Evolutionary conservation across 139 green algal species (phyloP).

Genomic region (Chlamydomonas incerta): DNA sequence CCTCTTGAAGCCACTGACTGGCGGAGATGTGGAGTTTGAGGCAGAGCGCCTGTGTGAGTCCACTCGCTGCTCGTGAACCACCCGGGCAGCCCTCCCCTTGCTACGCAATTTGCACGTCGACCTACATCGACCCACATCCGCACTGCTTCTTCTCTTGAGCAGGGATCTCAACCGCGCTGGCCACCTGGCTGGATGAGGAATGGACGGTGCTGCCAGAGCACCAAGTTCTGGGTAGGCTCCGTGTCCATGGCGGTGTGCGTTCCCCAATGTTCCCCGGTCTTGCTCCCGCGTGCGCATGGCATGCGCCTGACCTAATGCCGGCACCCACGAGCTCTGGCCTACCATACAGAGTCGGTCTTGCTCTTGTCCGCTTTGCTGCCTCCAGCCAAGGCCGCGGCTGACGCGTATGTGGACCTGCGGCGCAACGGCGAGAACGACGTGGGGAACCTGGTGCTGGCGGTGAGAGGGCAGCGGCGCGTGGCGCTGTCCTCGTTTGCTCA

Average conservation of each 20-base stretch:
- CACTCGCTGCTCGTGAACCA: too few species aligned
- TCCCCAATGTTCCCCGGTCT: too few species aligned
- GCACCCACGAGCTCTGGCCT: too few species aligned
- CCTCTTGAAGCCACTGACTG: neutral
- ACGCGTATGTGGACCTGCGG: slow-evolving; percentile 23
- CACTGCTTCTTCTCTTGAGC: neutral
- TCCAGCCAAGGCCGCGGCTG: slow-evolving; percentile 23
- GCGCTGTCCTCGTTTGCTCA: too few species aligned
- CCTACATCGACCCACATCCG: neutral
- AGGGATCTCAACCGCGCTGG: slow-evolving; percentile 27
- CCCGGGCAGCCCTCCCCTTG: neutral
- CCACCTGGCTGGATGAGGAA: slow-evolving; percentile 46
- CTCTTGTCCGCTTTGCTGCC: too few species aligned
- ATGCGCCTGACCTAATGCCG: too few species aligned
- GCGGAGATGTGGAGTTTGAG: neutral
- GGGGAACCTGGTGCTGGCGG: slow-evolving; percentile 14
- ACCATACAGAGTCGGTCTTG: too few species aligned
- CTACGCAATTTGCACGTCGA: neutral
- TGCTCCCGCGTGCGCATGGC: too few species aligned
- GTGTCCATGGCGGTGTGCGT: neutral
- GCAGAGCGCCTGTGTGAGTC: slow-evolving; percentile 16
- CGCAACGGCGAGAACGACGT: slow-evolving; percentile 20
- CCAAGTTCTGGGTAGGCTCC: neutral
- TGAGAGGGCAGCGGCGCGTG: neutral
- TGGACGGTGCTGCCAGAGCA: slow-evolving; percentile 37